Conservation (phyloP, 768 basidiomycete genomes). For the Lepiota brunneoincarnata region DNA sequence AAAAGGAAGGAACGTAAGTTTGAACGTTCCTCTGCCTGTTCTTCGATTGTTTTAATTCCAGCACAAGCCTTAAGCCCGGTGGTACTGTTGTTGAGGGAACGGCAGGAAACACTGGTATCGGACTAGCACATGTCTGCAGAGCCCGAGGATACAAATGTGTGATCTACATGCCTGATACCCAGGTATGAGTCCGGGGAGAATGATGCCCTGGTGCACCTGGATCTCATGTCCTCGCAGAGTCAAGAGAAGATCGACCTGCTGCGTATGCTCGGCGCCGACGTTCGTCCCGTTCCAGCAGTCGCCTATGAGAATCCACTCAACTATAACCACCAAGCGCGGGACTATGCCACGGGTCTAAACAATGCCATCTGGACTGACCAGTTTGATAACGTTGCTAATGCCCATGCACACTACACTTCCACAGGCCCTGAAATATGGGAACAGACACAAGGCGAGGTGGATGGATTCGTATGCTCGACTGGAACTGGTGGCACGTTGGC, state of each 20-base stretch:
- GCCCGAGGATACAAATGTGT: conserved; percentile 94
- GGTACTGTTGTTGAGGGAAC: conserved; percentile 98
- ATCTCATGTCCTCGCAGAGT: conserved; percentile 49
- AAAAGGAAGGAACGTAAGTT: conserved; percentile 75
- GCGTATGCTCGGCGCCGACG: conserved; percentile 96
- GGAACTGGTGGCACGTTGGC: conserved; percentile 97
- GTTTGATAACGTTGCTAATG: conserved; percentile 95
- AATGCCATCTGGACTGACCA: conserved; percentile 98
- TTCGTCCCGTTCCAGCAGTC: conserved; percentile 94
- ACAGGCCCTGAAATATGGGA: conserved; percentile 98
- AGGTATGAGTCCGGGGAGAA: conserved; percentile 42
- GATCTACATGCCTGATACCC: conserved; percentile 97
- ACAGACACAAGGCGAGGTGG: conserved; percentile 74
- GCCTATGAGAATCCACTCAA: conserved; percentile 93
- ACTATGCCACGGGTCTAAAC: conserved; percentile 66
- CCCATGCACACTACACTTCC: conserved; percentile 79
- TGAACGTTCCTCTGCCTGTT: background rate
- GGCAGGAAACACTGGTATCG: conserved; percentile 97
- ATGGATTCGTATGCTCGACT: conserved; percentile 93
- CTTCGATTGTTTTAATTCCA: background rate
- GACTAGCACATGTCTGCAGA: conserved; percentile 92
- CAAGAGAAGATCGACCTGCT: conserved; percentile 99
- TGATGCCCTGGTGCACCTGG: background rate
- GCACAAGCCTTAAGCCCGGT: conserved; percentile 74
- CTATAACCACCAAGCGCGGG: conserved; percentile 97